Conservation (phyloP, 495 filamentous ascomycete species). For the Lepidopterella palustris region DNA sequence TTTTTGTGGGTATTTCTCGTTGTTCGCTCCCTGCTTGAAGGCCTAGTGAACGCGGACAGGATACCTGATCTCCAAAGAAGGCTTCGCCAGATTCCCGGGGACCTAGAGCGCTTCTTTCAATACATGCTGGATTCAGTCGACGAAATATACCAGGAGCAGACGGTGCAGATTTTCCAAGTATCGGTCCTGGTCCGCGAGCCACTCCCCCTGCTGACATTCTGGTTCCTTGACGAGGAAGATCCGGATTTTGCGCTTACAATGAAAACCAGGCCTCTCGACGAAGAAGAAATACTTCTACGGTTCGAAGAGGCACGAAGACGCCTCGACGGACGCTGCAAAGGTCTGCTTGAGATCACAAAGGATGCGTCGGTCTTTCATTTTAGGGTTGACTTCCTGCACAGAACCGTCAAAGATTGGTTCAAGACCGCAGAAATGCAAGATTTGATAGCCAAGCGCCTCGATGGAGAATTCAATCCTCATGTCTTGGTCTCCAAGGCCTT, state of each 20-base stretch:
- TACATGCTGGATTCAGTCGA: slow-evolving; percentile 18
- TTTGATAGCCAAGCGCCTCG: neutral
- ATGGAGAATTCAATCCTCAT: neutral
- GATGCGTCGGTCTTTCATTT: neutral
- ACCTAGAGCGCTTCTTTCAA: slow-evolving; percentile 18
- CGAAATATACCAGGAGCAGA: slow-evolving; percentile 1
- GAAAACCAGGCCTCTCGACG: neutral
- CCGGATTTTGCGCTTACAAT: neutral
- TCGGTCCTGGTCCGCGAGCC: neutral
- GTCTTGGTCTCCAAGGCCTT: neutral
- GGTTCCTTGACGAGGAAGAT: slow-evolving; percentile 12
- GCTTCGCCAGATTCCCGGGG: slow-evolving; percentile 11
- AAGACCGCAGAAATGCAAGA: slow-evolving; percentile 3
- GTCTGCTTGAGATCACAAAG: slow-evolving; percentile 5
- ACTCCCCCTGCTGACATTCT: neutral
- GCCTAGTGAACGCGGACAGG: slow-evolving; percentile 17
- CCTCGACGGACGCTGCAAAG: slow-evolving; percentile 14
- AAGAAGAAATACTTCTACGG: neutral
- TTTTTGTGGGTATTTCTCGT: slow-evolving; percentile 33
- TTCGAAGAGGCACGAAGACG: neutral
- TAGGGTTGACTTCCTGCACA: slow-evolving; percentile 14
- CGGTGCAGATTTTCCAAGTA: slow-evolving; percentile 7
- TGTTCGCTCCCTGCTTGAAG: slow-evolving; percentile 24
- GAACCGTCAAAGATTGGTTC: slow-evolving; percentile 20
- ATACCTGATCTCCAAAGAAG: slow-evolving; percentile 12